Evolutionary conservation across 2,329 filamentous ascomycete genomes (phyloP).

Genomic region (Fusarium incarnatum): DNA sequence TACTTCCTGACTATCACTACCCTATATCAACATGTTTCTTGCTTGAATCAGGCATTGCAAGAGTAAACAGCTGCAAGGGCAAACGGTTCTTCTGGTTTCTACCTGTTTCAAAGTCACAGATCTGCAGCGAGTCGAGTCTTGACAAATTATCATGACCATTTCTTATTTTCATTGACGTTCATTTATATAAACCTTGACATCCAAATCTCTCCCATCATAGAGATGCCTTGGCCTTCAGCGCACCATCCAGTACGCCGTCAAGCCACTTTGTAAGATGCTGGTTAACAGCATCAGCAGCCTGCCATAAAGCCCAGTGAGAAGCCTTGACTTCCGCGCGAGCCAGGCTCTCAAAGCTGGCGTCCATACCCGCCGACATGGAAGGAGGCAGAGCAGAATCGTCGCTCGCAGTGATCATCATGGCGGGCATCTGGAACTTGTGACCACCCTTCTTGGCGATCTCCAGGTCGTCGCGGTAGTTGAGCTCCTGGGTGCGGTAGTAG

Average conservation of each 20-base stretch:
- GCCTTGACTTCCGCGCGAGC: constrained; percentile 74
- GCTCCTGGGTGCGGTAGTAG: constrained; percentile 83
- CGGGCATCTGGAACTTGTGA: constrained; percentile 67
- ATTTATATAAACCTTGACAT: neutral
- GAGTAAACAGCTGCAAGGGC: too few species aligned
- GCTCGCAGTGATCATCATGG: constrained; percentile 79
- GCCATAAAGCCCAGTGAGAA: constrained; percentile 85
- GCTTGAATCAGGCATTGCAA: neutral
- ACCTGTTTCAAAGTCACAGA: neutral
- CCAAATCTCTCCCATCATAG: constrained; percentile 31
- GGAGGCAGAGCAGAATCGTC: constrained; percentile 79
- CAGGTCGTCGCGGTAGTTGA: constrained; percentile 82
- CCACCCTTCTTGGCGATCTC: constrained; percentile 68
- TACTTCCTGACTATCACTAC: neutral
- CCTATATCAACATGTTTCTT: neutral
- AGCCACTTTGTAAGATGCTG: constrained; percentile 75
- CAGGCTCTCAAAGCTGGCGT: constrained; percentile 71
- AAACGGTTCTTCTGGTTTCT: neutral
- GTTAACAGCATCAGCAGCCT: constrained; percentile 79
- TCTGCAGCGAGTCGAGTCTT: neutral
- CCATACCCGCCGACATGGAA: constrained; percentile 78
- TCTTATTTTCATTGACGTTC: neutral
- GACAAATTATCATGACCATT: neutral
- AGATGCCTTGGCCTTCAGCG: constrained; percentile 48
- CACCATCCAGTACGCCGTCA: constrained; percentile 55